Evolutionary conservation across 768 basidiomycete species (phyloP).

Genomic region (Leccinum incarnatum): DNA sequence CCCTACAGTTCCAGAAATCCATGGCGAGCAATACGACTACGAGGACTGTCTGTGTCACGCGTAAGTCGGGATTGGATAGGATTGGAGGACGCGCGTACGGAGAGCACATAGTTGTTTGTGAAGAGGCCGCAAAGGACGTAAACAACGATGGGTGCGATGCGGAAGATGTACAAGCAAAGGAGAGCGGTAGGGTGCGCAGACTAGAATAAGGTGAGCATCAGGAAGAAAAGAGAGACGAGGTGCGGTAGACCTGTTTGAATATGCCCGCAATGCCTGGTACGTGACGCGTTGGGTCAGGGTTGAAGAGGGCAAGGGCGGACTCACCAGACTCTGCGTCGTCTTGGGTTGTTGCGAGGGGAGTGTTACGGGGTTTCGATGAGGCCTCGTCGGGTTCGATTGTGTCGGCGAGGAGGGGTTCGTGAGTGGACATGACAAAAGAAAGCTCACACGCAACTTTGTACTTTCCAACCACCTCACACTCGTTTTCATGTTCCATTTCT

Average conservation of each 20-base stretch:
- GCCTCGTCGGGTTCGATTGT: slow-evolving; percentile 88
- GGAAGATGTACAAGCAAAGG: slow-evolving; percentile 88
- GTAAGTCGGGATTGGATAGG: background rate
- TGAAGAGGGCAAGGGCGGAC: background rate
- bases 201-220: slow-evolving; percentile 36
- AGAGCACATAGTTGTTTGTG: slow-evolving; percentile 88
- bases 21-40: slow-evolving; percentile 93
- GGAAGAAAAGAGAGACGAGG: background rate
- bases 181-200: slow-evolving; percentile 81
- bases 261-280: slow-evolving; percentile 65
- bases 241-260: slow-evolving; percentile 60
- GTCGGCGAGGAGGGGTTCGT: slow-evolving; percentile 59
- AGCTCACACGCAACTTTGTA: slow-evolving; percentile 1
- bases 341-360: slow-evolving; percentile 50
- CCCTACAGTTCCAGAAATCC: slow-evolving; percentile 99
- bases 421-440: slow-evolving; percentile 46
- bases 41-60: slow-evolving; percentile 62
- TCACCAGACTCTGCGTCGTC: background rate
- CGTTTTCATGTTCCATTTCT: slow-evolving; percentile 34
- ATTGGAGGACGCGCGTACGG: slow-evolving; percentile 49
- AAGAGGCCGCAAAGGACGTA: slow-evolving; percentile 94
- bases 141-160: slow-evolving; percentile 81
- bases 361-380: slow-evolving; percentile 26
- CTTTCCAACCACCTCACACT: slow-evolving; percentile 6
- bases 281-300: slow-evolving; percentile 2